Evolutionary conservation across 2,329 filamentous ascomycete genomes (phyloP), one percentile per base, ranked within the genome.

Genomic region (Cordyceps cateniannulata): DNA sequence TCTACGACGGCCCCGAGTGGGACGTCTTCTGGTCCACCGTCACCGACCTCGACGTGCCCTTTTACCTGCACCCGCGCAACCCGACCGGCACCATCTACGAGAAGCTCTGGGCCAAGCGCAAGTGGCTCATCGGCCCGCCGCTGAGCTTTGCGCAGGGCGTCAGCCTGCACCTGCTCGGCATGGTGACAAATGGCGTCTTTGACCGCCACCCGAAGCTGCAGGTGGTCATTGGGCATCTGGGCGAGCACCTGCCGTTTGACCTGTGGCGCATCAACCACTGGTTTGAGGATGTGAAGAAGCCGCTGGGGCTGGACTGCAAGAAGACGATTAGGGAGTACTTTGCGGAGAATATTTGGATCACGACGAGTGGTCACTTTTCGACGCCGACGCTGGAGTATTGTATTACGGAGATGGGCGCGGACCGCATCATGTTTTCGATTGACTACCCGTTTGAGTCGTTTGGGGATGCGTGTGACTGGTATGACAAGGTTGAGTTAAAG

Each of bases 51-150:
- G 82, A 87, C 61, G 84, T 87, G 0, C 85, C 85, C 0, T 77
- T 88, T 53, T 88, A 88, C 66, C 75, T 88, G 1, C 85, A 88
- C 69, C 85, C 85, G 0, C 75, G 81, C 52, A 79, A 81, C 64
- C 82, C 85, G 1, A 82, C 81, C 0, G 83, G 83, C 7, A 76
- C 75, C 20, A 77, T 85, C 59, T 75, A 81, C 65, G 81, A 86
- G 5, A 82, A 82, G 66, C 77, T 85, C 25, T 87, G 80, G 76
- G 79, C 79, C 1, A 76, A 85, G 65, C 77, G 84, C 24, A 80
- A 80, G 67, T 87, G 79, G 77, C 78, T 87, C 29, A 72, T 86
- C 49, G 85, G 85, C 0, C 82, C 84, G 1, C 82, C 84, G 0
- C 75, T 85, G 7, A 79, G 76, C 59, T 86, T 86, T 54, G 82